These are phyloP conservation scores for Beta vulgaris DNA, from an alignment of 148 eudicot genomes.

Conservation along the genomic window DNA sequence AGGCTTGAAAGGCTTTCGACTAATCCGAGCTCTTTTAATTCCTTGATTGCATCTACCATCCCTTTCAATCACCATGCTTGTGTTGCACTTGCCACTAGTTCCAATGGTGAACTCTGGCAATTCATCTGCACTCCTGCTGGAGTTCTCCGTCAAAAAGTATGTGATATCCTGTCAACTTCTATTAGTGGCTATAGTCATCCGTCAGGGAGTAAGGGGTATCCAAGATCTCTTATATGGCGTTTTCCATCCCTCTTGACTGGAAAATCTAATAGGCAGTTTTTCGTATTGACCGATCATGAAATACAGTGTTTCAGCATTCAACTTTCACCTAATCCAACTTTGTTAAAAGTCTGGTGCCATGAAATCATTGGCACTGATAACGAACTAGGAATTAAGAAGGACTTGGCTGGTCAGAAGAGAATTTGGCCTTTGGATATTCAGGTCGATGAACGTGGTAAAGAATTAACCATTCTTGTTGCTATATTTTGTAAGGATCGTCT, in stretches of 20 bases:
- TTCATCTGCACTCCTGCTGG: constrained; percentile 66
- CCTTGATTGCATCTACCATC: constrained; percentile 69
- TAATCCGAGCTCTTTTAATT: constrained; percentile 48
- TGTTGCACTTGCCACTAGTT: constrained; percentile 78
- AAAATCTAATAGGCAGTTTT: constrained; percentile 55
- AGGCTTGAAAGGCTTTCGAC: constrained; percentile 39
- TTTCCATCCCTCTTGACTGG: constrained; percentile 30
- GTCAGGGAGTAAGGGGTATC: constrained; percentile 55
- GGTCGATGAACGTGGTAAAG: constrained; percentile 74
- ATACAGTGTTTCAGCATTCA: constrained; percentile 68
- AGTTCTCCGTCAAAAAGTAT: constrained; percentile 40
- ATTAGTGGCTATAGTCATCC: constrained; percentile 37
- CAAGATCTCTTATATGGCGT: constrained; percentile 87
- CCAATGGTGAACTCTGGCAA: constrained; percentile 76
- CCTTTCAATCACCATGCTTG: constrained; percentile 43
- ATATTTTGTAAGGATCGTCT: constrained; percentile 81
- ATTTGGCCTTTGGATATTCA: constrained; percentile 95
- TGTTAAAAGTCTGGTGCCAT: constrained; percentile 81
- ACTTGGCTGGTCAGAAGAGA: constrained; percentile 87
- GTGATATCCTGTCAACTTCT: constrained; percentile 30
- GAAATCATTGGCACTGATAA: constrained; percentile 80
- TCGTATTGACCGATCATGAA: constrained; percentile 75
- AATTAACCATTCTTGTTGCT: constrained; percentile 73
- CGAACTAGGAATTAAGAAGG: constrained; percentile 84
- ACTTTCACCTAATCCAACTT: constrained; percentile 40